Evolutionary conservation across 257 asterid genomes (phyloP), one percentile per base, ranked within the genome.

Genomic region (Lycium ferocissimum): DNA sequence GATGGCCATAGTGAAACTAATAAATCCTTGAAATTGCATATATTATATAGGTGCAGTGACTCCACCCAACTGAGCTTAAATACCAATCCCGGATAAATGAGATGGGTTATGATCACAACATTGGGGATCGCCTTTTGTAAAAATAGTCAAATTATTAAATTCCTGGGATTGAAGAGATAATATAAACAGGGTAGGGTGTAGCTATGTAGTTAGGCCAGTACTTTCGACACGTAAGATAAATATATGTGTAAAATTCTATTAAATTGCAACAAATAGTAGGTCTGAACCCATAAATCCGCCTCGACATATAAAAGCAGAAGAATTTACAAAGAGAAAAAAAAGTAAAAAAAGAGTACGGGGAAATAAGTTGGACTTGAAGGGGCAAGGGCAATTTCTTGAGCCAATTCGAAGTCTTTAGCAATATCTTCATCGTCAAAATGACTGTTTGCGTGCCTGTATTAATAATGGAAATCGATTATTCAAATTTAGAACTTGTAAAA

Each of bases 371-470:
- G 82, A 69, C 45, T 67, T 17, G 89, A 61, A 59, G 84, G 71
- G 33, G 87, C 80, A 82, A 84, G 66, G 4, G 81, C 79, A 72
- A 90, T 83, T 49, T 80, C 49, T 66, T 62, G 88, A 20, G 91
- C 92, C 85, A 90, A 85, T 76, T 70, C 67, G 33, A 86, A 79
- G 81, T 88, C 92, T 17, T 83, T 80, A 5, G 86, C 57, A 26
- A 76, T 47, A 38, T 88, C 91, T 33, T 90, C 91, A 59, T 90
- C 91, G 11, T 82, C 88, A 57, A 90, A 88, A 45, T 90, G 92
- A 85, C 85, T 82, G 47, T 86, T 83, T 20, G 86, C 92, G 83
- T 90, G 92, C 78, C 92, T 90, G 80, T 80, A 71, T 38, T 5
- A 65, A 62, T 84, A n/a, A n/a, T n/a, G n/a, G n/a, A 14, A 33